Conservation (phyloP, 1,139 yeast species). For the Insectozyma bohioensis region DNA sequence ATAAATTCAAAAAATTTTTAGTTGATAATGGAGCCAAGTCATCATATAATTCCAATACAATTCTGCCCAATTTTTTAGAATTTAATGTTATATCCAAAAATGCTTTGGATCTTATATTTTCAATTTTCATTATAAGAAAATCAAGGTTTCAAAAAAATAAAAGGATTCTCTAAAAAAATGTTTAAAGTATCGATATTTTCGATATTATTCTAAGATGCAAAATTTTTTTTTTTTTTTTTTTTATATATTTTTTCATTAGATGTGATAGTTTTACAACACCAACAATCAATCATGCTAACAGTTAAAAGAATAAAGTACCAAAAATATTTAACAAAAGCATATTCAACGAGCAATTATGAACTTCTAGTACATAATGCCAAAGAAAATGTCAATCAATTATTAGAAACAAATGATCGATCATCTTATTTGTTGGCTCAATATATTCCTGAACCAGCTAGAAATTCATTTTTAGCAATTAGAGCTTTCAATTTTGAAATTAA, state of each 20-base stretch:
- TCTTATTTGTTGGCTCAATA: slow-evolving; percentile 68
- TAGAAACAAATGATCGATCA: slow-evolving; percentile 58
- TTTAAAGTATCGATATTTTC: too few relatives aligned
- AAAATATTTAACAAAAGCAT: too few relatives aligned
- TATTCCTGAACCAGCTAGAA: slow-evolving; percentile 64
- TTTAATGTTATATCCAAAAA: slow-evolving; percentile 61
- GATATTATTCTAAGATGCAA: too few relatives aligned
- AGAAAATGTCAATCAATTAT: slow-evolving; percentile 40
- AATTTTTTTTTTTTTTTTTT: not conserved
- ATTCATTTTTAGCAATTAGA: slow-evolving; percentile 65
- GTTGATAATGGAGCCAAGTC: slow-evolving; percentile 60
- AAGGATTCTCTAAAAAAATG: too few relatives aligned
- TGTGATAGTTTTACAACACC: too few relatives aligned
- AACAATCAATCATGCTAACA: too few relatives aligned
- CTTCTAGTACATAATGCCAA: slow-evolving; percentile 33
- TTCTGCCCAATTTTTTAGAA: slow-evolving; percentile 51
- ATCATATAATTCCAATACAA: slow-evolving; percentile 59
- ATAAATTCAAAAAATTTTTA: slow-evolving; percentile 50
- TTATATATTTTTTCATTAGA: not conserved
- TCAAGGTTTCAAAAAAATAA: too few relatives aligned
- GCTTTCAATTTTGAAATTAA: slow-evolving; percentile 71
- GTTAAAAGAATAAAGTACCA: too few relatives aligned
- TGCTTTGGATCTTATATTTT: slow-evolving; percentile 33
- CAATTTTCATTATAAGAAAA: slow-evolving; percentile 32
- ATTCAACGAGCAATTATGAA: slow-evolving; percentile 7